These are phyloP conservation scores for Chytriomyces hyalinus DNA, from an alignment of 192 early-diverging fungal genomes.

Conservation along the genomic window DNA sequence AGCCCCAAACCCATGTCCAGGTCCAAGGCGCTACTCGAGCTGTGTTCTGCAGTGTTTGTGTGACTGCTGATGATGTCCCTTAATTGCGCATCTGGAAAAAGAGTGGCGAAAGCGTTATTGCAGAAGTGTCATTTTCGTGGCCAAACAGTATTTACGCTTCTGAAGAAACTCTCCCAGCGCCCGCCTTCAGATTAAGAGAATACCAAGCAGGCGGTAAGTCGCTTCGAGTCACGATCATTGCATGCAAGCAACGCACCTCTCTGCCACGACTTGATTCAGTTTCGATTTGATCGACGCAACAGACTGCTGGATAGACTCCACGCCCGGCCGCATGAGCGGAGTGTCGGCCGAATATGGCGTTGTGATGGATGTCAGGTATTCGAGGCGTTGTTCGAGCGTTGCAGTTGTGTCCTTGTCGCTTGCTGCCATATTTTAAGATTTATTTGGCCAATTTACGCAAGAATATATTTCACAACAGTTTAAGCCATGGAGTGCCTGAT, in stretches of 20 bases:
- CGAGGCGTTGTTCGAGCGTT: slow-evolving; percentile 29
- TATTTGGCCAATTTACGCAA: no score
- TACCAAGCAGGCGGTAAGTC: not conserved
- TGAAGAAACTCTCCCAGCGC: slow-evolving; percentile 30
- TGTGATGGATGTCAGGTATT: slow-evolving; percentile 32
- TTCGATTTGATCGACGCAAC: slow-evolving; percentile 20
- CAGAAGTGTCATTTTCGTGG: slow-evolving; percentile 4
- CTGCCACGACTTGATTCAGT: slow-evolving; percentile 25
- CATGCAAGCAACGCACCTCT: slow-evolving; percentile 2
- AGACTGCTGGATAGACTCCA: slow-evolving; percentile 31
- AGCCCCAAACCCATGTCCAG: slow-evolving; percentile 33
- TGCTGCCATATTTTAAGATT: not conserved
- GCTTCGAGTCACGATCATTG: not conserved
- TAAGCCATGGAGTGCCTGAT: not conserved
- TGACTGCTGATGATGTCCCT: slow-evolving; percentile 30
- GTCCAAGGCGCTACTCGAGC: slow-evolving; percentile 14
- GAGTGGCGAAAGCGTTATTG: not conserved
- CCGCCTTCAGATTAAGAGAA: slow-evolving; percentile 8
- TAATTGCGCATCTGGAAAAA: slow-evolving; percentile 20
- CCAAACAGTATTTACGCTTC: slow-evolving; percentile 13
- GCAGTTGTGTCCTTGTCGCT: slow-evolving; percentile 3
- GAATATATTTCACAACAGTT: not conserved
- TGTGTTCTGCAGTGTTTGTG: slow-evolving; percentile 34
- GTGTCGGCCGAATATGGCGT: slow-evolving; percentile 26
- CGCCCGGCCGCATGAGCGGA: slow-evolving; percentile 27